Conservation (phyloP, 1,284 basidiomycete species). For the Apiotrichum porosum region DNA sequence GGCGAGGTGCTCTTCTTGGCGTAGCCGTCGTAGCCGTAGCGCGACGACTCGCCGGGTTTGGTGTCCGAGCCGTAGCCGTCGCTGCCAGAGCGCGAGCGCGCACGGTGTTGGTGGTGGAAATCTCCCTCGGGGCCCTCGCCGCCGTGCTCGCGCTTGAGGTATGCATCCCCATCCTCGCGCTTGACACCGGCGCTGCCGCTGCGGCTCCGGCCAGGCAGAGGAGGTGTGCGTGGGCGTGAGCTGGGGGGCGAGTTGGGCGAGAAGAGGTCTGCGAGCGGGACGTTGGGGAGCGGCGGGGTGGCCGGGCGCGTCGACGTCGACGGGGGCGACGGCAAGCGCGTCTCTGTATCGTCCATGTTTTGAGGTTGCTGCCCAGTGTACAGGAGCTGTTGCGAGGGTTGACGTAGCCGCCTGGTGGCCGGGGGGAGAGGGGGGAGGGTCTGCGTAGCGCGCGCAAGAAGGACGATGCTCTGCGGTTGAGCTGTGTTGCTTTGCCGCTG, state of each 20-base stretch:
- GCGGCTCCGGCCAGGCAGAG: neutral
- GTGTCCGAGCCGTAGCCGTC: neutral
- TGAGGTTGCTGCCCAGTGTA: no score
- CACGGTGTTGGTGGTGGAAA: neutral
- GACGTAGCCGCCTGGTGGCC: no score
- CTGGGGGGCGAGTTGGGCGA: constrained; percentile 2
- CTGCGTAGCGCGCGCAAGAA: no score
- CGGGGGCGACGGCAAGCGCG: no score
- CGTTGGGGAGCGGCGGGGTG: neutral
- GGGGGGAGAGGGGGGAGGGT: no score
- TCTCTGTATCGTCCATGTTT: no score
- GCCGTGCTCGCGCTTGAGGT: neutral
- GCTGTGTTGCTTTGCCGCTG: no score
- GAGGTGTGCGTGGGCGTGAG: no score
- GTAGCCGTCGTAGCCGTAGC: neutral
- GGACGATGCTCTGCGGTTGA: no score
- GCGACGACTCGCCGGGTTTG: neutral
- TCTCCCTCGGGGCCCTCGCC: no score
- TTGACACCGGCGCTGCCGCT: neutral
- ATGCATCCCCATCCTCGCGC: constrained; percentile 4
- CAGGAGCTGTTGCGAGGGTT: no score
- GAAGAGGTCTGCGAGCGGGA: neutral
- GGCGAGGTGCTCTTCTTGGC: neutral
- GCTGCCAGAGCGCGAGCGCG: neutral
- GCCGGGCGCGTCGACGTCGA: neutral